Evolutionary conservation across 2,329 filamentous ascomycete genomes (phyloP).

Genomic region (Fusarium humuli): DNA sequence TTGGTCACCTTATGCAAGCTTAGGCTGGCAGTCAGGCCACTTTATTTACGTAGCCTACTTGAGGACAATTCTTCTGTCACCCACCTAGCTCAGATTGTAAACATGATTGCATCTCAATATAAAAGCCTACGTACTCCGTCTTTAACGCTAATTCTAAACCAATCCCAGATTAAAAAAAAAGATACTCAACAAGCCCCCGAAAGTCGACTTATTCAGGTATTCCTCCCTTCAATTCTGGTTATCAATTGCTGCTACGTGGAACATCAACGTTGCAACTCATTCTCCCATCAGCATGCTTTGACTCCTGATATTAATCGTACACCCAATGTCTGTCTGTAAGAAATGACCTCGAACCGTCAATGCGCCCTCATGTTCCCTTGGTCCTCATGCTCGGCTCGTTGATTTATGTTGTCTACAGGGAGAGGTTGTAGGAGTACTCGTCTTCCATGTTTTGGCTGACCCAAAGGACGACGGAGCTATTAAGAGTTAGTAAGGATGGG

Average conservation of each 20-base stretch:
- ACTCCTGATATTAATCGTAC: conserved; percentile 34
- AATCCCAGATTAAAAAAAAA: conserved; percentile 15
- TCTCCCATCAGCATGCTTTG: conserved; percentile 3
- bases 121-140: conserved; percentile 12
- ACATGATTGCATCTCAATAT: background rate
- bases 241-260: background rate
- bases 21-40: too few species aligned
- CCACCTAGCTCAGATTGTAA: background rate
- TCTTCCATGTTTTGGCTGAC: conserved; percentile 79
- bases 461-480: conserved; percentile 73
- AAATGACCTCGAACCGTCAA: conserved; percentile 12
- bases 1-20: too few species aligned
- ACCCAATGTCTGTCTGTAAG: conserved; percentile 9
- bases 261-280: conserved; percentile 6
- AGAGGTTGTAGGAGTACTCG: conserved; percentile 76
- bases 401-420: conserved; percentile 57
- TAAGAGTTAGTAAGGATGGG: conserved; percentile 26
- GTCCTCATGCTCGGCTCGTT: conserved; percentile 4
- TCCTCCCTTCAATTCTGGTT: conserved; percentile 1
- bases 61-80: too few species aligned
- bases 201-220: conserved; percentile 6
- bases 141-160: conserved; percentile 24
- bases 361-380: conserved; percentile 9
- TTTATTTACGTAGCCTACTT: too few species aligned
- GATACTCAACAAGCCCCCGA: background rate